These are phyloP conservation scores for Drosera capensis DNA, from an alignment of 148 eudicot species.

Conservation along the genomic window DNA sequence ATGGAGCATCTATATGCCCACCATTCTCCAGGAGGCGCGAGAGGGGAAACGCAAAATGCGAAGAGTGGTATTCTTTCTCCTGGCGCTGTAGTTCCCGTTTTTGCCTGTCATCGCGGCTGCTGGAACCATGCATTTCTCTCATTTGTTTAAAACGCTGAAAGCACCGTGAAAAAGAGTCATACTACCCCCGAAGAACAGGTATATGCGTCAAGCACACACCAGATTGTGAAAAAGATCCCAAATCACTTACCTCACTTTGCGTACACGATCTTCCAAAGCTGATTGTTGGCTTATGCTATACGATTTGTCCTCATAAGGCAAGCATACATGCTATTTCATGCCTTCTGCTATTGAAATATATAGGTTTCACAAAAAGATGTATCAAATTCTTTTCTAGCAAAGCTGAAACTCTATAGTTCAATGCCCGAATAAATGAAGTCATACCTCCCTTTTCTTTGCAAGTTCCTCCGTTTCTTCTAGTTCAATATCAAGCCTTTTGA, in stretches of 20 bases:
- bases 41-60: no score
- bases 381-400: constrained; percentile 38
- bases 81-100: constrained; percentile 86
- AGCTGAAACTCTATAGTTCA: constrained; percentile 4
- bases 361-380: constrained; percentile 59
- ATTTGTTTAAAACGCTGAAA: constrained; percentile 84
- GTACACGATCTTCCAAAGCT: constrained; percentile 93
- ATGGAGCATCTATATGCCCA: no score
- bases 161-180: constrained; percentile 2
- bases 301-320: constrained; percentile 91
- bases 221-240: constrained; percentile 96
- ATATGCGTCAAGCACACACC: not conserved
- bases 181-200: not conserved
- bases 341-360: constrained; percentile 71
- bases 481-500: constrained; percentile 78
- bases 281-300: constrained; percentile 72
- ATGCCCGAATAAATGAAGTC: constrained; percentile 9
- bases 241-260: constrained; percentile 89
- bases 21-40: no score
- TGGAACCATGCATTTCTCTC: constrained; percentile 92
- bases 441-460: constrained; percentile 93
- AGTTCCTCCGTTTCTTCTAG: constrained; percentile 79
- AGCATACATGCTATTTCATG: constrained; percentile 84
- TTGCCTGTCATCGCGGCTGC: constrained; percentile 83
- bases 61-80: constrained; percentile 81